Evolutionary conservation across 2,329 filamentous ascomycete genomes (phyloP).

Genomic region (Trichoderma oligosporum): DNA sequence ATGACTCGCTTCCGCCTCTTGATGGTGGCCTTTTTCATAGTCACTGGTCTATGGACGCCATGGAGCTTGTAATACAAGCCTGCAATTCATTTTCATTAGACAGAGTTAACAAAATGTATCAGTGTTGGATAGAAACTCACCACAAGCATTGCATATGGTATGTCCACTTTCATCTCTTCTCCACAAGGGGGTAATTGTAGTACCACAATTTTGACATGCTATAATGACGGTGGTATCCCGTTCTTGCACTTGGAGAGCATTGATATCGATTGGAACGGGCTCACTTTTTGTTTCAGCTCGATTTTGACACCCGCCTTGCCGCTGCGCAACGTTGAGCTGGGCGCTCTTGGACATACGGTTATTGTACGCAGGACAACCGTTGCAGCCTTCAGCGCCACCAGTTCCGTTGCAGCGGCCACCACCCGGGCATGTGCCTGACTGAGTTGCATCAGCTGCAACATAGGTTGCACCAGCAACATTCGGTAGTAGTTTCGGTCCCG

Average conservation of each 20-base stretch:
- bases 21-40: constrained; percentile 99
- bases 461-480: constrained; percentile 60
- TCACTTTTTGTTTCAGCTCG: constrained; percentile 28
- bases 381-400: constrained; percentile 89
- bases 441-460: constrained; percentile 69
- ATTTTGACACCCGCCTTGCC: constrained; percentile 36
- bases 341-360: constrained; percentile 89
- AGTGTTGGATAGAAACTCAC: constrained; percentile 50
- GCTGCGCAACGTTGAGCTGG: constrained; percentile 59
- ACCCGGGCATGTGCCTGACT: constrained; percentile 87
- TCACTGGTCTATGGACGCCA: constrained; percentile 84
- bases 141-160: constrained; percentile 98
- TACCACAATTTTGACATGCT: constrained; percentile 94
- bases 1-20: constrained; percentile 94
- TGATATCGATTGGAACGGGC: constrained; percentile 34
- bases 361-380: constrained; percentile 95
- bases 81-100: constrained; percentile 37
- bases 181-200: constrained; percentile 95
- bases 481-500: constrained; percentile 39
- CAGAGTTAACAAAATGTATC: not conserved
- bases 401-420: constrained; percentile 95
- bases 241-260: constrained; percentile 33
- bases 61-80: constrained; percentile 96
- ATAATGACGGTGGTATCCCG: constrained; percentile 55
- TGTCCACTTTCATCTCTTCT: constrained; percentile 89